Conservation (phyloP, 2,329 filamentous ascomycete genomes). For the Cladosporium sp. region DNA sequence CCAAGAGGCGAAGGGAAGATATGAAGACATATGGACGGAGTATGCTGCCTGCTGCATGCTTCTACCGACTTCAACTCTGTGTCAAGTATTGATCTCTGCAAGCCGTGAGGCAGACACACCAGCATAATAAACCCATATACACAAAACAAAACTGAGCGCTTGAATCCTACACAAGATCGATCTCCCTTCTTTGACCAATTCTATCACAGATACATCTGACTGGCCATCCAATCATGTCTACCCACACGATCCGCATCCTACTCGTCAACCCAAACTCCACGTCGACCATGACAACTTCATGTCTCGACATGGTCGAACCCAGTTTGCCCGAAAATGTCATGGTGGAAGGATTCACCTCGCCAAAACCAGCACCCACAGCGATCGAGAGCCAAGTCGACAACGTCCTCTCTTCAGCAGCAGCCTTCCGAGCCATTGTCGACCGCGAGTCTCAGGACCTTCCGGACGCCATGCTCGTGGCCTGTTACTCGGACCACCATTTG, state of each 20-base stretch:
- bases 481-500: slow-evolving; percentile 47
- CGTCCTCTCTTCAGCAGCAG: slow-evolving; percentile 47
- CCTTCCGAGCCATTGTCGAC: slow-evolving; percentile 42
- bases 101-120: too few species aligned
- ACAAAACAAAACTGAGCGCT: neutral
- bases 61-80: too few species aligned
- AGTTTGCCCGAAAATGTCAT: slow-evolving; percentile 46
- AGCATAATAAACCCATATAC: too few species aligned
- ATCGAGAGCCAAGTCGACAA: slow-evolving; percentile 50
- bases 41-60: too few species aligned
- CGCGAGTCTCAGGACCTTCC: slow-evolving; percentile 36
- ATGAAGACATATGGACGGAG: too few species aligned
- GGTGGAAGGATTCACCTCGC: slow-evolving; percentile 49
- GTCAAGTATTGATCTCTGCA: too few species aligned
- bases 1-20: too few species aligned
- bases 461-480: slow-evolving; percentile 47
- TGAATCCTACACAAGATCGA: too few species aligned
- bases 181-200: too few species aligned
- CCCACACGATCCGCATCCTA: slow-evolving; percentile 37
- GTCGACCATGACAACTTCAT: slow-evolving; percentile 44
- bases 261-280: slow-evolving; percentile 49
- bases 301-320: slow-evolving; percentile 40
- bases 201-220: too few species aligned
- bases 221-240: slow-evolving; percentile 12
- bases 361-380: slow-evolving; percentile 46